These are phyloP conservation scores for Neltuma alba DNA, from an alignment of 306 rosid genomes.

Conservation along the genomic window DNA sequence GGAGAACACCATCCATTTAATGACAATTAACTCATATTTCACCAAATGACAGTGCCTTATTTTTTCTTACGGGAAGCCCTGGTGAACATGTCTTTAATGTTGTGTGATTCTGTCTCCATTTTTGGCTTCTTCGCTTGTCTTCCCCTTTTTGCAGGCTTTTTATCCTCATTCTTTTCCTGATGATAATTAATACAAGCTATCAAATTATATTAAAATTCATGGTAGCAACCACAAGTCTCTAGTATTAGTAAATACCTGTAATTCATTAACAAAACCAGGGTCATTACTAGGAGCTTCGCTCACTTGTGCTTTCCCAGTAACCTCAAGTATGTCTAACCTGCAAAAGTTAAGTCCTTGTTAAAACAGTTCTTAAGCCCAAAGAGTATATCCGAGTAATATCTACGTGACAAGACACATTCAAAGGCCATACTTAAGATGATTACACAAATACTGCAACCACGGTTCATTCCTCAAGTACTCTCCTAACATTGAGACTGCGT, in stretches of 20 bases:
- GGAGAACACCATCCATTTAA: background rate
- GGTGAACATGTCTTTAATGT: slow-evolving; percentile 79
- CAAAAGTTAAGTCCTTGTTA: too few relatives aligned
- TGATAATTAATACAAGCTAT: slow-evolving; percentile 21
- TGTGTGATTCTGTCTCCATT: slow-evolving; percentile 74
- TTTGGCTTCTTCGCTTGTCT: slow-evolving; percentile 72
- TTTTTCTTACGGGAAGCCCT: slow-evolving; percentile 73
- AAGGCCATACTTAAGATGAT: slow-evolving; percentile 66
- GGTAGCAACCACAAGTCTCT: slow-evolving; percentile 9
- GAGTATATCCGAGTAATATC: slow-evolving; percentile 8
- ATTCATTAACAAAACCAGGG: slow-evolving; percentile 36
- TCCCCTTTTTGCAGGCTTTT: slow-evolving; percentile 56
- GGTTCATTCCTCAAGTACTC: slow-evolving; percentile 87
- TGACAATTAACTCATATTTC: background rate
- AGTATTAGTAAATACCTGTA: slow-evolving; percentile 50
- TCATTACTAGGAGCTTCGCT: slow-evolving; percentile 40
- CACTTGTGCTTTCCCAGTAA: slow-evolving; percentile 55
- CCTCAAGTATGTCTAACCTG: slow-evolving; percentile 78
- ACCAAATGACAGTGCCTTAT: slow-evolving; percentile 32
- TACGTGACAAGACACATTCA: slow-evolving; percentile 22
- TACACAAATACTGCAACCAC: slow-evolving; percentile 79
- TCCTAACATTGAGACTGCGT: slow-evolving; percentile 83
- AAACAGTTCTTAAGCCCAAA: slow-evolving; percentile 20
- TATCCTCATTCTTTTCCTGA: slow-evolving; percentile 55
- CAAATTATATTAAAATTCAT: slow-evolving; percentile 25